Conservation (phyloP, 2,329 filamentous ascomycete genomes). For the Graphiopsis chlorocephala region DNA sequence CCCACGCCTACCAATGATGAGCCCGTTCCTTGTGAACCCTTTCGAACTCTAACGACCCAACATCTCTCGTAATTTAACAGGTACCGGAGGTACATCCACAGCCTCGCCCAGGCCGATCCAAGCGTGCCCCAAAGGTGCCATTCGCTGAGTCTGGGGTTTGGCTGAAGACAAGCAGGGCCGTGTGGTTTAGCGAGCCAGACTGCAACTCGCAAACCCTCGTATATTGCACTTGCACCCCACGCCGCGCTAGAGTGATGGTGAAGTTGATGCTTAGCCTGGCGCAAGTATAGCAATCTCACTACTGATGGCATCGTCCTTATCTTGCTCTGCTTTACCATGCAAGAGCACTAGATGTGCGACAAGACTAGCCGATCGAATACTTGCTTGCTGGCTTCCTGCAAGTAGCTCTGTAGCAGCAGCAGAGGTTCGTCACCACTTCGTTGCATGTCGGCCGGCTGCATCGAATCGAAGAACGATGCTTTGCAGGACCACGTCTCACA, state of each 20-base stretch:
- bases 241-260: slow-evolving; percentile 8
- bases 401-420: neutral
- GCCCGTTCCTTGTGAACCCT: neutral
- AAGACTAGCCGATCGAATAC: slow-evolving; percentile 2
- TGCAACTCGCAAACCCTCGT: neutral
- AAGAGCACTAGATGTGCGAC: slow-evolving; percentile 11
- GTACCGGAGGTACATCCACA: slow-evolving; percentile 9
- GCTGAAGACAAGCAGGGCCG: slow-evolving; percentile 12
- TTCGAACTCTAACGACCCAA: slow-evolving; percentile 1
- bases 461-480: neutral
- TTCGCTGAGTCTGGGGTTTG: slow-evolving; percentile 12
- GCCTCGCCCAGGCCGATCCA: neutral
- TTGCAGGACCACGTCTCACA: slow-evolving; percentile 10
- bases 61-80: slow-evolving; percentile 9
- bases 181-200: slow-evolving; percentile 1
- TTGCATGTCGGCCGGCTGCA: neutral
- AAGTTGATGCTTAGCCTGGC: slow-evolving; percentile 4
- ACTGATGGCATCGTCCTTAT: slow-evolving; percentile 1
- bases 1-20: neutral
- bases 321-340: neutral
- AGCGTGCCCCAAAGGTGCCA: neutral
- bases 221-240: slow-evolving; percentile 2
- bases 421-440: neutral
- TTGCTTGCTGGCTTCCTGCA: neutral
- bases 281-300: slow-evolving; percentile 8